Conservation (phyloP, 306 rosid species). For the Corylus heterophylla region DNA sequence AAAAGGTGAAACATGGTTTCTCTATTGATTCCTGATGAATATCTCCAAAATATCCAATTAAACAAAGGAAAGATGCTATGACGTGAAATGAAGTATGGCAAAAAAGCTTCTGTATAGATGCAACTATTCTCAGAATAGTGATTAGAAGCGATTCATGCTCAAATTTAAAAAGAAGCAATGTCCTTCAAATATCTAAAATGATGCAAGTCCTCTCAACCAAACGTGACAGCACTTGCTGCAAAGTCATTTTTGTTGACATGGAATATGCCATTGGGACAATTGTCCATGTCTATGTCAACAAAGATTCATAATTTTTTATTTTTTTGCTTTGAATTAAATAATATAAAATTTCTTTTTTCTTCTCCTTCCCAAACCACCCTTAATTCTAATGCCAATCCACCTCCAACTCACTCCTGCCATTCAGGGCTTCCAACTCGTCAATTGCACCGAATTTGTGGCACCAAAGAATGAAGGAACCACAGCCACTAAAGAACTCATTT, state of each 20-base stretch:
- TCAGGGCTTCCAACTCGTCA: background rate
- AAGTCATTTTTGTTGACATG: background rate
- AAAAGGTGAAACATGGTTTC: constrained; percentile 40
- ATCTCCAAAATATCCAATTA: background rate
- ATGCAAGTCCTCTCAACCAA: background rate
- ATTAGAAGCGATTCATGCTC: background rate
- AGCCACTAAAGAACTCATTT: background rate
- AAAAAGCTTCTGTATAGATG: background rate
- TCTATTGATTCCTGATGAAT: background rate
- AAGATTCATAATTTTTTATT: background rate
- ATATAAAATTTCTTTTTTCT: background rate
- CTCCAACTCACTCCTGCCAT: background rate
- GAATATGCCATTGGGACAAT: background rate
- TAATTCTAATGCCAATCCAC: background rate
- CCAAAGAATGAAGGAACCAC: background rate
- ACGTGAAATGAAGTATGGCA: background rate
- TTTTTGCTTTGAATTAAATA: background rate
- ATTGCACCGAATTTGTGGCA: no score
- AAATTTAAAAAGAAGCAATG: background rate
- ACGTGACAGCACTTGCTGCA: background rate
- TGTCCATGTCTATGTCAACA: background rate
- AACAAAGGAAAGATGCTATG: background rate
- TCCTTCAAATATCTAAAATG: background rate
- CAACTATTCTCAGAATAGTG: background rate
- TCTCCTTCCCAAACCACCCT: background rate